Conservation (phyloP, 2,329 filamentous ascomycete species). For the Penicillium sp. region DNA sequence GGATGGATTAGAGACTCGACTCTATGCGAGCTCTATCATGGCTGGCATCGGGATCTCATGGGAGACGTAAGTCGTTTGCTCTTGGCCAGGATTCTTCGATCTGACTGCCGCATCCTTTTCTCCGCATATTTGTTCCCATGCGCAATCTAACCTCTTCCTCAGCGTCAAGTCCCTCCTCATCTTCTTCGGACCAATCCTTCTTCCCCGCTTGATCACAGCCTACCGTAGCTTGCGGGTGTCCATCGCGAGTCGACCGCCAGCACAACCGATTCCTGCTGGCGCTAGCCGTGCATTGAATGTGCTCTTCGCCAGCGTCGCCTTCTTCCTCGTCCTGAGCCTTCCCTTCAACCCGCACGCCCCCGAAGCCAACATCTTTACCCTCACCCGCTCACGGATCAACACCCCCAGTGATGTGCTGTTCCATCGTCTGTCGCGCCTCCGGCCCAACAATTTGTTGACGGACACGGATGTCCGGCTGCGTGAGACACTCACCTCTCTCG, state of each 20-base stretch:
- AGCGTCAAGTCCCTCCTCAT: conserved; percentile 41
- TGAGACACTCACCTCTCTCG: conserved; percentile 61
- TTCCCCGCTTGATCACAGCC: conserved; percentile 36
- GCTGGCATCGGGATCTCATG: conserved; percentile 26
- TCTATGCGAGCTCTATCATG: conserved; percentile 18
- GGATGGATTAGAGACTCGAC: background rate
- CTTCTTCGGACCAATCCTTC: conserved; percentile 39
- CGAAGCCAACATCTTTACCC: conserved; percentile 63
- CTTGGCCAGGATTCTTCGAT: background rate
- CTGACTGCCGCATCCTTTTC: background rate
- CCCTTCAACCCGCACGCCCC: conserved; percentile 57
- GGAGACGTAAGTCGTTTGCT: conserved; percentile 23
- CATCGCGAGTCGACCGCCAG: conserved; percentile 30
- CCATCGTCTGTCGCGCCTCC: conserved; percentile 55
- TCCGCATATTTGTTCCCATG: background rate
- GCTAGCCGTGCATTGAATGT: conserved; percentile 41
- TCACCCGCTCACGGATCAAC: conserved; percentile 74
- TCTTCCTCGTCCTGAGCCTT: conserved; percentile 57
- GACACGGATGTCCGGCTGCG: conserved; percentile 59
- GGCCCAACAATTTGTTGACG: conserved; percentile 39
- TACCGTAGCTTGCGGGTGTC: conserved; percentile 32
- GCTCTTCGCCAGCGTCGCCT: conserved; percentile 48
- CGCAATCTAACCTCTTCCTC: conserved; percentile 6
- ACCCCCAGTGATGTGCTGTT: conserved; percentile 83
- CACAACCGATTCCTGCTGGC: conserved; percentile 31